Base-by-base conservation (phyloP, 805 yeast genomes). In the Scheffersomyces amazonensis region DNA sequence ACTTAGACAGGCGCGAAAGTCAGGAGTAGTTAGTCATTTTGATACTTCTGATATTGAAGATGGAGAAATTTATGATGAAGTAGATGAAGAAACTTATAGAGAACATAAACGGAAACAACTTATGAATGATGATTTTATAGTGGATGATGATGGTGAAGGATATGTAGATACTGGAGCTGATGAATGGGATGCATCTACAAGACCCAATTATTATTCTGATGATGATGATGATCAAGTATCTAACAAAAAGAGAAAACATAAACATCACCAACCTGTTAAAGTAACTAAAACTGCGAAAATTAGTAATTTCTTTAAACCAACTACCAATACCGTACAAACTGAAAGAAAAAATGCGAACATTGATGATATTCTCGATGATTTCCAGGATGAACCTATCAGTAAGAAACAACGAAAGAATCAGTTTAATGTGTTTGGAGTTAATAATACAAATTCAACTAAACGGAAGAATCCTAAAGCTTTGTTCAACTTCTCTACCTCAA, bases 91-190 rank as follows among this genome's bases (percentile, higher is more conserved):
- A 21, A 80, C 82, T 25, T 91, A 79, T 61, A 71, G 91, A 48
- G 76, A 76, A 49, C 85, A 80, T 55, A 87, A 86, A 57, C 78
- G 95, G 50, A 79, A 84, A 41, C 87, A 89, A 41, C 69, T 93
- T 34, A 71, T 88, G 60, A 82, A 85, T 44, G 96, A 91, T 53
- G 96, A 91, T 58, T 91, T 91, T 56, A 93, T 91, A 25, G 95
- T 88, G 2, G 96, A 89, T 57, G 98, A 91, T 58, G 81, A 85
- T 48, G 96, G 96, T 21, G 84, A 83, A 47, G 98, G 97, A 0
- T 91, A 91, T 54, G 90, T 88, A 1, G 98, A 93, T 51, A 85
- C 85, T 31, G 99, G 99, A 41, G 86, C 75, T 6, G 95, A 91
- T 51, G 96, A 88, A 42, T 88, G 95, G 90, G 95, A 81, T 42